phyloP scores from a whole-genome alignment of 495 filamentous ascomycete genomes.

The Talaromyces wortmannii region DNA sequence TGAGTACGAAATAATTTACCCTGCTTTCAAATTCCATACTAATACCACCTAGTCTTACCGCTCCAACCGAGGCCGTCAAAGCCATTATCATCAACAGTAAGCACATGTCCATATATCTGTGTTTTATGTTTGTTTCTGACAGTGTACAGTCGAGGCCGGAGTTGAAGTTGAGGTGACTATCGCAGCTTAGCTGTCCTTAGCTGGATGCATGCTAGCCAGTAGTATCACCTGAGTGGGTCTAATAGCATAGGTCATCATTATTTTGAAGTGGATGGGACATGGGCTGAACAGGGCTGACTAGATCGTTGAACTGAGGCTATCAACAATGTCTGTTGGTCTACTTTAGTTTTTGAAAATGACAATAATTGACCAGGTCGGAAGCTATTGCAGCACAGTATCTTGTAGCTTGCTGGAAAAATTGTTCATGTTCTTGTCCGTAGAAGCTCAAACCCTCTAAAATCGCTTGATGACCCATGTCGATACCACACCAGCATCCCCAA shows the following conservation, averaged over 20 bases:
- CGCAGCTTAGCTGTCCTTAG: slow-evolving; percentile 27
- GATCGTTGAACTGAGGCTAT: not conserved
- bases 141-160: slow-evolving; percentile 60
- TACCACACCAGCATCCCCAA: not conserved
- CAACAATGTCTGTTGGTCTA: not conserved
- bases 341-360: not conserved
- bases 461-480: not conserved
- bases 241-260: not conserved
- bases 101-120: not conserved
- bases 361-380: not conserved
- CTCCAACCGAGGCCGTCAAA: slow-evolving; percentile 86
- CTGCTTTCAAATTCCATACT: not conserved
- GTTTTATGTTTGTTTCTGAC: not conserved
- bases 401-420: not conserved
- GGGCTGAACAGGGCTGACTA: not conserved
- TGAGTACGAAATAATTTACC: slow-evolving; percentile 22
- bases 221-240: not conserved
- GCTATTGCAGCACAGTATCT: not conserved
- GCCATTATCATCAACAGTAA: slow-evolving; percentile 82
- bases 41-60: slow-evolving; percentile 39
- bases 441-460: not conserved
- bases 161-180: slow-evolving; percentile 92
- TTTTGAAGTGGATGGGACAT: not conserved
- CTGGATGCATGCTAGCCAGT: not conserved
- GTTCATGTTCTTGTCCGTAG: not conserved